phyloP scores from a whole-genome alignment of 768 basidiomycete genomes.

The Rhodosporidiobolus odoratus region DNA sequence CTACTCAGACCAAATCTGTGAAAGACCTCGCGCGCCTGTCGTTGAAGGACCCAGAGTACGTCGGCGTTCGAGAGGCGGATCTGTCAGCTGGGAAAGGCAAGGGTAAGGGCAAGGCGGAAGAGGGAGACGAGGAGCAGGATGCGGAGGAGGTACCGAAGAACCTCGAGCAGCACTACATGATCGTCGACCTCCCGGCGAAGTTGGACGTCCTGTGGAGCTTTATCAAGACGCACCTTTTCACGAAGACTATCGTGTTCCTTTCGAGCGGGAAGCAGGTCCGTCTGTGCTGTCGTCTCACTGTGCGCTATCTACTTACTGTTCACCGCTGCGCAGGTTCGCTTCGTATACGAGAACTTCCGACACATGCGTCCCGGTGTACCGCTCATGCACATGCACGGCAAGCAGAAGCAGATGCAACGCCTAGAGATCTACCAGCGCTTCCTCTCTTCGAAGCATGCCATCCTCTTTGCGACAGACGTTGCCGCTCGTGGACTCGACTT shows the following conservation, averaged over 20 bases:
- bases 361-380: constrained; percentile 90
- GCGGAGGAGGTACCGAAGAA: constrained; percentile 27
- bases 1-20: constrained; percentile 88
- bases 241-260: constrained; percentile 86
- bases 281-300: background rate
- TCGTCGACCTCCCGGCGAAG: constrained; percentile 78
- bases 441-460: constrained; percentile 70
- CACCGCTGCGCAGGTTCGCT: constrained; percentile 57
- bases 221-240: constrained; percentile 85
- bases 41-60: constrained; percentile 69
- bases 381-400: constrained; percentile 89
- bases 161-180: constrained; percentile 54
- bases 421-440: constrained; percentile 78
- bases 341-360: constrained; percentile 91
- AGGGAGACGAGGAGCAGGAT: constrained; percentile 14
- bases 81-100: constrained; percentile 4
- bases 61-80: constrained; percentile 56
- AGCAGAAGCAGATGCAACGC: constrained; percentile 89
- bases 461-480: constrained; percentile 91
- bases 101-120: constrained; percentile 20
- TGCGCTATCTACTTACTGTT: background rate
- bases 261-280: constrained; percentile 85
- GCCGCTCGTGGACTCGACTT: constrained; percentile 95
- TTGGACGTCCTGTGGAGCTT: constrained; percentile 89
- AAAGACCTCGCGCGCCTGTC: constrained; percentile 82